Evolutionary conservation across 2,329 filamentous ascomycete species (phyloP), one percentile per base, ranked within the genome.

Genomic region (Cladorrhinum sp.): DNA sequence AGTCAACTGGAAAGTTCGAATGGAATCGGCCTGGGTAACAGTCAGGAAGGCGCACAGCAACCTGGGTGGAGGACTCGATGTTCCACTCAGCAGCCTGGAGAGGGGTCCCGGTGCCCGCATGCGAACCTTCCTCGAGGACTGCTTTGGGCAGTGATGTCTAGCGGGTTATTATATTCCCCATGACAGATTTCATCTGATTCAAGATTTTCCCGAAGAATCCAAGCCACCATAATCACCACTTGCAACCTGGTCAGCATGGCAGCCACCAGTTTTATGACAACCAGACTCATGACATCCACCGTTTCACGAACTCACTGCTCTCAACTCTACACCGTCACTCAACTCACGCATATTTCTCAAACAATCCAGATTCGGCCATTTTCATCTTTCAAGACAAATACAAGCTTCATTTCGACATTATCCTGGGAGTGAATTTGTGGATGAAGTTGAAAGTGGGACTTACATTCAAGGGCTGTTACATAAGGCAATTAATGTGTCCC

Each of bases 371-470:
- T 9, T 36, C 25, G 10, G 10, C 10, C 5, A 29, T 29, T 29
- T 29, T 29, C 10, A 10, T 5, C 10, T 29, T 29, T 29, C 10
- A 10, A 29, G 25, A 10, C 25, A 5, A 29, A 29, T 10, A 29
- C 10, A 4, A 10, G 25, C 25, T 10, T 10, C 25, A 29, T 29
- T 10, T 29, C 36, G 50, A 9, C 27, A 53, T 38, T 24, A 53
- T 36, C 20, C 8, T 32, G 23, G 7, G 5, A n/a, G 27, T n/a
- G 32, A 53, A 32, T 16, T n/a, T 18, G n/a, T 23, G 10, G n/a
- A 22, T 24, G 51, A 54, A 29, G 51, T 54, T 54, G 18, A 45
- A 25, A 41, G 52, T 41, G 52, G 32, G 52, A 41, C 52, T 10
- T 10, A 36, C 25, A 29, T 24, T 20, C 8, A 20, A 4, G 12